These are phyloP conservation scores for Skeletonema grethae DNA, from an alignment of 108 stramenopile species.

Conservation along the genomic window DNA sequence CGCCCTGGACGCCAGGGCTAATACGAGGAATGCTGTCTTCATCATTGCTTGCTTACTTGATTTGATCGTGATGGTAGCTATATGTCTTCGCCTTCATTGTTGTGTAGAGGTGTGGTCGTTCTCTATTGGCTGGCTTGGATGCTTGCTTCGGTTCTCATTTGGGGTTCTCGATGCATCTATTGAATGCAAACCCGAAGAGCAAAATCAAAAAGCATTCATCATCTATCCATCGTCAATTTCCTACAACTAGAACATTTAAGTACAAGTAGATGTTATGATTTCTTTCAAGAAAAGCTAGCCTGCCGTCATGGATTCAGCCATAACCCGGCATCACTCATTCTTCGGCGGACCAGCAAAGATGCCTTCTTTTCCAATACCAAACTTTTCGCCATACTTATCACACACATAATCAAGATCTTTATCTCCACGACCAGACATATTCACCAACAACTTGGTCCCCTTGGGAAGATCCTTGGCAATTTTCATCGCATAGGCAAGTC, in stretches of 20 bases:
- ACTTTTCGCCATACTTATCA: constrained; percentile 86
- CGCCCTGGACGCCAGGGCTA: not conserved
- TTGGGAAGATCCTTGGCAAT: constrained; percentile 81
- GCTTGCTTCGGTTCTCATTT: not conserved
- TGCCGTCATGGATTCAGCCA: not conserved
- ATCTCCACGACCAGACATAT: constrained; percentile 93
- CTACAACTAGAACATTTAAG: no score
- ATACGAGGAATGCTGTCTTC: constrained; percentile 1
- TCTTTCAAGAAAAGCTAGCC: not conserved
- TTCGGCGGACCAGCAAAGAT: constrained; percentile 36
- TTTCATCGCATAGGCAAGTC: constrained; percentile 80
- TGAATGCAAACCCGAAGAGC: no score
- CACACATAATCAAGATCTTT: constrained; percentile 95
- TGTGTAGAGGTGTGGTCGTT: not conserved
- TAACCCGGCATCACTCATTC: constrained; percentile 10
- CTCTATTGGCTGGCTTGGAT: not conserved
- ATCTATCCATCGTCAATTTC: no score
- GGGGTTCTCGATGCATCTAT: no score
- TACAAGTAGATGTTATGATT: no score
- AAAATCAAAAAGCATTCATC: no score
- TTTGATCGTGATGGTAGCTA: not conserved
- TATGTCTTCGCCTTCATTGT: not conserved
- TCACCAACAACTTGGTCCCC: constrained; percentile 84
- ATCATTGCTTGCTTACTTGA: not conserved
- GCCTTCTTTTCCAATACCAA: constrained; percentile 53